Conservation (phyloP, 768 basidiomycete species). For the Lanmaoa pseudosensibilis region DNA sequence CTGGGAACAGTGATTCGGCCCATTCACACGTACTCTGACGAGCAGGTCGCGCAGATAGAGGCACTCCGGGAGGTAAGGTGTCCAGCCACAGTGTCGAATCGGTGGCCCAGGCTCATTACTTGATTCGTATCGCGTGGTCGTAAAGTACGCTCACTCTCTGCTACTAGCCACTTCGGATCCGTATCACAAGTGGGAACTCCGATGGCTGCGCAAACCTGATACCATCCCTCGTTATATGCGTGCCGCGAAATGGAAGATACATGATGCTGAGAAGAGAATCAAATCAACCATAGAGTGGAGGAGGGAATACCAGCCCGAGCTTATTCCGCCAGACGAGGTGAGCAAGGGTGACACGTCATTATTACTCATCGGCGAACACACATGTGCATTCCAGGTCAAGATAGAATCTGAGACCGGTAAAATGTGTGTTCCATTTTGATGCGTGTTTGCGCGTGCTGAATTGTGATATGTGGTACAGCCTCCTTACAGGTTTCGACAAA, state of each 20-base stretch:
- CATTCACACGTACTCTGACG: slow-evolving; percentile 58
- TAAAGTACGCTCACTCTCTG: slow-evolving; percentile 66
- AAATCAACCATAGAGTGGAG: slow-evolving; percentile 83
- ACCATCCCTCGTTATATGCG: slow-evolving; percentile 75
- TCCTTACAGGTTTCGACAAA: slow-evolving; percentile 81
- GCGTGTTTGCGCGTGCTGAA: background rate
- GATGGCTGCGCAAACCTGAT: slow-evolving; percentile 71
- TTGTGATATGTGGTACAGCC: slow-evolving; percentile 39
- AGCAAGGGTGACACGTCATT: slow-evolving; percentile 5
- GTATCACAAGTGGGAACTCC: slow-evolving; percentile 74
- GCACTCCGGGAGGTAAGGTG: slow-evolving; percentile 58
- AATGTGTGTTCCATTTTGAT: slow-evolving; percentile 53
- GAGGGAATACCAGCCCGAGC: slow-evolving; percentile 79
- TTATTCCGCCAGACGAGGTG: slow-evolving; percentile 78
- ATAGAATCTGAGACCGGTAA: slow-evolving; percentile 85
- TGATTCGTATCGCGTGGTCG: background rate
- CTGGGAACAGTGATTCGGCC: slow-evolving; percentile 54
- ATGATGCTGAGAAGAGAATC: slow-evolving; percentile 76
- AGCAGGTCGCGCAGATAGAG: slow-evolving; percentile 59
- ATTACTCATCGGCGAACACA: slow-evolving; percentile 1
- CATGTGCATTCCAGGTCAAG: slow-evolving; percentile 44
- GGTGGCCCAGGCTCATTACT: background rate
- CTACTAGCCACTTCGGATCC: slow-evolving; percentile 64
- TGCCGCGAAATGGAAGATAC: slow-evolving; percentile 79
- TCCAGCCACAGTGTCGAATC: background rate